Evolutionary conservation across 305 asterid genomes (phyloP), one percentile per base, ranked within the genome.

Genomic region (Nicotiana rustica): DNA sequence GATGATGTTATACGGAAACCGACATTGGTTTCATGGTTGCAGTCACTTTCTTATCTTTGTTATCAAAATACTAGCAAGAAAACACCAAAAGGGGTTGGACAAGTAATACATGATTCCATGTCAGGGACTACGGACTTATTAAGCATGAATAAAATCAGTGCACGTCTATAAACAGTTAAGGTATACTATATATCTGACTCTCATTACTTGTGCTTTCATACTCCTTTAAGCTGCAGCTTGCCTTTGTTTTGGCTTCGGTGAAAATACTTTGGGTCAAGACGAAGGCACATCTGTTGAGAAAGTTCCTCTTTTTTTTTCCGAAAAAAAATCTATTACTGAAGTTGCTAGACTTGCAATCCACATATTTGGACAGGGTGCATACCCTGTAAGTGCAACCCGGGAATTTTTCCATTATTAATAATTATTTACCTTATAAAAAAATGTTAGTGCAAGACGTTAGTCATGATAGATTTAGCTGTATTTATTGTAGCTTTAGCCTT

Each of bases 1-100:
- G 99, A 95, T 62, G 97, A 95, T 91, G 98, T 95, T 75, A 90
- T 91, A 57, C 84, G 98, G 78, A 95, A 95, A 86, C 97, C 97
- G 5, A 88, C 97, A 14, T 79, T 95, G 80, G 93, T 95, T 87
- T 94, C 97, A 5, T 95, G 97, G 98, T 89, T 94, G 85, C 99
- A 95, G 88, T 94, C 98, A 76, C 82, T 95, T 83, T 90, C 97
- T 76, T 95, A 92, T 89, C 87, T 95, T 78, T 93, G 94, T 86
- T 88, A 94, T 83, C 91, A 84, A 85, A 88, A 80, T 75, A 71
- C 86, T 10, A 75, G 67, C 81, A 85, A 80, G 70, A 56, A 61
- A 25, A 66, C 85, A 31, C 14, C 47, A 47, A 57, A 85, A 79
- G 85, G 81, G 82, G 83, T 75, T 17, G 87, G 80, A 52, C 68